Evolutionary conservation across 2,329 filamentous ascomycete species (phyloP).

Genomic region (Cladorrhinum sp.): DNA sequence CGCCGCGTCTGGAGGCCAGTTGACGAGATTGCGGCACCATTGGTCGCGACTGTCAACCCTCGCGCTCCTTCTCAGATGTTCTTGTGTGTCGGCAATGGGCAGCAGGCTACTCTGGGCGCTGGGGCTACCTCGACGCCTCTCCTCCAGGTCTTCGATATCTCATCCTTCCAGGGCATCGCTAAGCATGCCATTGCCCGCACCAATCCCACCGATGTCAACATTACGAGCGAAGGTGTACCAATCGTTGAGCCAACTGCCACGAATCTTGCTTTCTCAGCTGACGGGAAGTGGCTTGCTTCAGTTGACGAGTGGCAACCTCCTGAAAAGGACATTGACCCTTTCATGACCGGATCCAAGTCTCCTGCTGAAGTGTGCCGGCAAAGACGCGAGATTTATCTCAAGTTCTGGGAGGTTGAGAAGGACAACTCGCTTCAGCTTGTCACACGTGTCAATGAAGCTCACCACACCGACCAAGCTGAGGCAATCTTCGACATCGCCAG

Average conservation of each 20-base stretch:
- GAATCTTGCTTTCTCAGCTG: slow-evolving; percentile 69
- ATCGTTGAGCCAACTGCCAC: slow-evolving; percentile 77
- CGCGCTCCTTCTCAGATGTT: slow-evolving; percentile 61
- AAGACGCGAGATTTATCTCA: slow-evolving; percentile 73
- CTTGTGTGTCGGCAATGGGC: slow-evolving; percentile 62
- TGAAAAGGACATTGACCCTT: slow-evolving; percentile 60
- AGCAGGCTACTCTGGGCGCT: slow-evolving; percentile 53
- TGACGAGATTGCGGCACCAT: slow-evolving; percentile 44
- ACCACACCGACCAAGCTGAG: slow-evolving; percentile 56
- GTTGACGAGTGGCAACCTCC: slow-evolving; percentile 88
- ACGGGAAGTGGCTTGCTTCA: slow-evolving; percentile 87
- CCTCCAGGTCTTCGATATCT: slow-evolving; percentile 85
- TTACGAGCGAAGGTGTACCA: slow-evolving; percentile 65
- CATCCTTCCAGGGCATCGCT: slow-evolving; percentile 71
- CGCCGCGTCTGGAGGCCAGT: slow-evolving; percentile 48
- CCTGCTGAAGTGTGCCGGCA: slow-evolving; percentile 45
- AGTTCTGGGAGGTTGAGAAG: slow-evolving; percentile 77
- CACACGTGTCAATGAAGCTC: slow-evolving; percentile 79
- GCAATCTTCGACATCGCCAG: slow-evolving; percentile 70
- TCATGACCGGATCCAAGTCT: slow-evolving; percentile 42
- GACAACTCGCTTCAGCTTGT: slow-evolving; percentile 67
- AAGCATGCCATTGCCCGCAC: slow-evolving; percentile 87
- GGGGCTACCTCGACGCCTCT: slow-evolving; percentile 51
- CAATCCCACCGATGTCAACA: slow-evolving; percentile 77
- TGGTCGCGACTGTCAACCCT: slow-evolving; percentile 63